Conservation (phyloP, 2,329 filamentous ascomycete genomes). For the Monilinia fructicola region DNA sequence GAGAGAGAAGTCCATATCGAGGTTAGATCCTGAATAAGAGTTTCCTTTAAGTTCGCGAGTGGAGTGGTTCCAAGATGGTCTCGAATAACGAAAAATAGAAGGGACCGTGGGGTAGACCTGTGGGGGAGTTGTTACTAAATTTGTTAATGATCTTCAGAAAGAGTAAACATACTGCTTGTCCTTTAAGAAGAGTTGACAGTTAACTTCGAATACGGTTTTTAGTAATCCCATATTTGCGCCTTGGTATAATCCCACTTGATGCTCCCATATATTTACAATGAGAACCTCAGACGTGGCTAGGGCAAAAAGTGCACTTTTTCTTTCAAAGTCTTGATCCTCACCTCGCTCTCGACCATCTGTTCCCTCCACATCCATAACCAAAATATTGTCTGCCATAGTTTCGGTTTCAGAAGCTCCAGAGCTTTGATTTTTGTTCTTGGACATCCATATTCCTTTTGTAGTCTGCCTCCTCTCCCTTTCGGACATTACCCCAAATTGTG, state of each 20-base stretch:
- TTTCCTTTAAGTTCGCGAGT: constrained; percentile 84
- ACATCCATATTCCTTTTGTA: constrained; percentile 99
- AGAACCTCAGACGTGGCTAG: constrained; percentile 96
- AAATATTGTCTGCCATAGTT: constrained; percentile 92
- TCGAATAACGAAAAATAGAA: constrained; percentile 98
- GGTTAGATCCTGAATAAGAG: constrained; percentile 82
- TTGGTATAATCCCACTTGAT: constrained; percentile 96
- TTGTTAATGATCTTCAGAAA: constrained; percentile 21
- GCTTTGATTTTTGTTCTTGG: constrained; percentile 78
- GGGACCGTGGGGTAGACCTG: constrained; percentile 81
- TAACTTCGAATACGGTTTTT: constrained; percentile 99
- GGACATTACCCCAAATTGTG: constrained; percentile 96
- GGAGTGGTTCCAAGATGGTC: constrained; percentile 94
- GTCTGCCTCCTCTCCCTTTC: constrained; percentile 93
- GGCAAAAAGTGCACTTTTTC: constrained; percentile 96
- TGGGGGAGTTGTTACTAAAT: constrained; percentile 32
- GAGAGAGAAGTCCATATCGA: constrained; percentile 92
- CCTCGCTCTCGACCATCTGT: constrained; percentile 94
- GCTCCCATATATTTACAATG: constrained; percentile 99
- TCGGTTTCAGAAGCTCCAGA: constrained; percentile 48
- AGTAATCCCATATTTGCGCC: constrained; percentile 98
- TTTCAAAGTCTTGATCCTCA: constrained; percentile 98
- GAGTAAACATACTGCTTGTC: constrained; percentile 72
- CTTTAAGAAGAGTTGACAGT: constrained; percentile 93
- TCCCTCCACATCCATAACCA: constrained; percentile 99